Conservation (phyloP, 306 rosid species). For the Fragaria iinumae region DNA sequence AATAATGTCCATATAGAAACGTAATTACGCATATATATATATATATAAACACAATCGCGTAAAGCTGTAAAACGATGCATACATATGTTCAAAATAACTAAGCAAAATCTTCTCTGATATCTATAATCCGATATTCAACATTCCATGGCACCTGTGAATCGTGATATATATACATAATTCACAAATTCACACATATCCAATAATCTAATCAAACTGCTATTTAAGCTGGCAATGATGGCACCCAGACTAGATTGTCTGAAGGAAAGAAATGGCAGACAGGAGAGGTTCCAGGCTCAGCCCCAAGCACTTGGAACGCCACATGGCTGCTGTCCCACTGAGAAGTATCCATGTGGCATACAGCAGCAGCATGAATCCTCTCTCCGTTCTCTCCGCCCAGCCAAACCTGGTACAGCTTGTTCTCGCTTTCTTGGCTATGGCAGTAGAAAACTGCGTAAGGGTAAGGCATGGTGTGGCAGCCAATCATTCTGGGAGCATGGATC, state of each 20-base stretch:
- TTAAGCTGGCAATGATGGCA: constrained; percentile 34
- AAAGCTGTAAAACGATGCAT: background rate
- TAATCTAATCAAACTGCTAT: too few species aligned
- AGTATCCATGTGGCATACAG: constrained; percentile 84
- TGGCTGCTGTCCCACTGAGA: constrained; percentile 64
- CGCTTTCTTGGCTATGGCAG: constrained; percentile 57
- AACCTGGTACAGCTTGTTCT: constrained; percentile 48
- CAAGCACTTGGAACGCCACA: constrained; percentile 52
- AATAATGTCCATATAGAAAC: background rate
- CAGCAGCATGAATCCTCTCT: constrained; percentile 50
- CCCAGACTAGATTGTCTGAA: constrained; percentile 57
- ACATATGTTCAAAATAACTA: background rate
- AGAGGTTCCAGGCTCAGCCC: constrained; percentile 49
- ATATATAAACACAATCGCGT: background rate
- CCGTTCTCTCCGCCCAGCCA: constrained; percentile 53
- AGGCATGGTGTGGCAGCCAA: constrained; percentile 74
- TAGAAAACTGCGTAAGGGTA: constrained; percentile 76
- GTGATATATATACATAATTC: too few species aligned
- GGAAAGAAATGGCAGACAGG: constrained; percentile 82
- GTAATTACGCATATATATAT: too few species aligned
- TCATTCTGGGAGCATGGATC: constrained; percentile 40
- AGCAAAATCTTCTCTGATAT: too few species aligned
- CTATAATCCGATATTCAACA: background rate
- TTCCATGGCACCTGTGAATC: too few species aligned
- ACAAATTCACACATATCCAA: background rate